phyloP scores from a whole-genome alignment of 805 yeast species.

The Candida palmyrensis region DNA sequence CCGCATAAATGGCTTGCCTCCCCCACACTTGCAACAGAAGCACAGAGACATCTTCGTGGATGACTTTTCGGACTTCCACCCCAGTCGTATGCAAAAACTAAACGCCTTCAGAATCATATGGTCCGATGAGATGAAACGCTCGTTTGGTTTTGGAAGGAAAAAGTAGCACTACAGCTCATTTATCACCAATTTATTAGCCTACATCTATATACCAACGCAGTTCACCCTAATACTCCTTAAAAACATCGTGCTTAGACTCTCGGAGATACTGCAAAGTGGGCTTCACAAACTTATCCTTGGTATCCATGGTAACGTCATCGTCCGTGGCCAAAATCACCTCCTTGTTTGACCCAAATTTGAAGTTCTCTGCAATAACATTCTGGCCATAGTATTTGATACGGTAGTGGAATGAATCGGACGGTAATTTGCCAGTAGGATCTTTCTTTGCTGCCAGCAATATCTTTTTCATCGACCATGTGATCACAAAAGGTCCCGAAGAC shows the following conservation, averaged over 20 bases:
- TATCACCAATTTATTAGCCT: not conserved
- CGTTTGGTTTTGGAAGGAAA: slow-evolving; percentile 43
- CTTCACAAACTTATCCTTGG: slow-evolving; percentile 50
- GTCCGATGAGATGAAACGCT: slow-evolving; percentile 53
- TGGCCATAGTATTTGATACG: slow-evolving; percentile 57
- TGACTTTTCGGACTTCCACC: slow-evolving; percentile 31
- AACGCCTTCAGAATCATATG: slow-evolving; percentile 60
- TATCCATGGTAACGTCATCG: slow-evolving; percentile 72
- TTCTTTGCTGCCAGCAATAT: slow-evolving; percentile 46
- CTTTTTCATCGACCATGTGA: slow-evolving; percentile 71
- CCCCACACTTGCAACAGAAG: slow-evolving; percentile 13
- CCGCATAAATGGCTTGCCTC: slow-evolving; percentile 54
- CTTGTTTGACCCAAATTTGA: slow-evolving; percentile 66
- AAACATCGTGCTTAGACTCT: slow-evolving; percentile 1
- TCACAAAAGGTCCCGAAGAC: slow-evolving; percentile 76
- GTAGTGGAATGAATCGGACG: slow-evolving; percentile 42
- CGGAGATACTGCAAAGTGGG: slow-evolving; percentile 33
- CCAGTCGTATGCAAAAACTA: slow-evolving; percentile 49
- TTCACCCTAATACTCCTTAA: slow-evolving; percentile 1
- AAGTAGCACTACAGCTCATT: slow-evolving; percentile 3
- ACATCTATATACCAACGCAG: too few relatives aligned
- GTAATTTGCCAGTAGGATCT: not conserved
- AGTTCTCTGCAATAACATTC: slow-evolving; percentile 69
- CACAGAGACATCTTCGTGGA: slow-evolving; percentile 14
- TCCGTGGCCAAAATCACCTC: slow-evolving; percentile 69